Base-by-base conservation (phyloP, 75 land plant genomes). In the Picea sitchensis region DNA sequence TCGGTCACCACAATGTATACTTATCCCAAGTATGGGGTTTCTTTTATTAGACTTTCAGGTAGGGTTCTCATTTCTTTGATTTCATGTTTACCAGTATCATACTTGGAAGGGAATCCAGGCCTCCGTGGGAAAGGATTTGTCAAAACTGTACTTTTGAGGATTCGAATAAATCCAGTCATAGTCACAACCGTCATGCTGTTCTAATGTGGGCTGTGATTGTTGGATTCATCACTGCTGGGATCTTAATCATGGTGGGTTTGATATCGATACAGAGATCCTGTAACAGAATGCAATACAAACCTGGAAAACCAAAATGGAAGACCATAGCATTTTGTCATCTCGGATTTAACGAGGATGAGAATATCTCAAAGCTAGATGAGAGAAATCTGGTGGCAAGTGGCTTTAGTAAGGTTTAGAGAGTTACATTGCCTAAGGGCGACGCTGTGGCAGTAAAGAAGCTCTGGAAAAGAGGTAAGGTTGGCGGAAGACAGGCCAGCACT, bases 381-480 rank as follows among this genome's bases (percentile, higher is more conserved):
- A 89, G 87, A 41, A 88, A 80, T 80, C 73, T 82, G 15, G 71
- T 86, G 44, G 94, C 92, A 62, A 65, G 83, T 77, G 41, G 78
- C 82, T 61, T 88, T 73, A 92, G 96, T 11, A 90, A 82, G 61
- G 91, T 89, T 51, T 80, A 92, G 79, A 79, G 78, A 59, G 72
- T 86, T 51, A 78, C 73, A 20, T 78, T 93, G 60, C 86, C 84
- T 17, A 84, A 85, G 64, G 92, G 96, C 1, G 90, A 93, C 58
- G 64, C 79, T 17, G 83, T 90, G 54, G 90, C 89, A 56, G 89
- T 94, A 32, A 94, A 94, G 86, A 94, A 83, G 85, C 87, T 94
- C 11, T 32, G 61, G 14, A 80, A 65, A 21, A 60, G 56, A 58
- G 78, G 77, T 2, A 65, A 67, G 51, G 76, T 80, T 14, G 38